phyloP scores from a whole-genome alignment of 2,329 filamentous ascomycete species.

The Magnaporthiopsis incrustans region DNA sequence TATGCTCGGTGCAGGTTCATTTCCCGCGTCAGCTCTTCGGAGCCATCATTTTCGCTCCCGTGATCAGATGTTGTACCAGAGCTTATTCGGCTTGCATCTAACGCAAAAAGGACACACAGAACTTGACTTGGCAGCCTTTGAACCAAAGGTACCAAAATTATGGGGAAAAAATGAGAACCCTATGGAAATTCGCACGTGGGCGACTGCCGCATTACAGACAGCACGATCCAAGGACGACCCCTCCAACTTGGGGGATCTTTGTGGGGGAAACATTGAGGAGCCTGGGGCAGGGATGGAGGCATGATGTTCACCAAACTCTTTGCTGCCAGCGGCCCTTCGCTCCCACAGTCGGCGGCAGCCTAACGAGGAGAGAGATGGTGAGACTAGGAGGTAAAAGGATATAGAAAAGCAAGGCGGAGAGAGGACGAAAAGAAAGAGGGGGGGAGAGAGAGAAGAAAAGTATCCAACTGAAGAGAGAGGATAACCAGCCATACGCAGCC shows the following conservation, averaged over 20 bases:
- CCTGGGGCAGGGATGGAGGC: background rate
- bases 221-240: background rate
- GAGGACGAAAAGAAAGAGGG: no score
- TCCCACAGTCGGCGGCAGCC: background rate
- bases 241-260: background rate
- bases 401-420: background rate
- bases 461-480: no score
- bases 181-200: background rate
- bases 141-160: no score
- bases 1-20: background rate
- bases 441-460: no score
- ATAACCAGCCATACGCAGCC: background rate
- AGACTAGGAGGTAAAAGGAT: background rate
- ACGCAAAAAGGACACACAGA: background rate
- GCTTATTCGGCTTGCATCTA: background rate
- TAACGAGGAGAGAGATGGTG: background rate
- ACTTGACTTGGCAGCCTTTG: no score
- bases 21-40: background rate
- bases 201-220: background rate
- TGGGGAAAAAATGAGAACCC: background rate
- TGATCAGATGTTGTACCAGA: background rate
- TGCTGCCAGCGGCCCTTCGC: background rate
- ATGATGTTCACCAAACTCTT: background rate
- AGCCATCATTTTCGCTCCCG: background rate
- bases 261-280: background rate